These are phyloP conservation scores for Mortierella sp. DNA, from an alignment of 371 early-diverging fungal species.

Conservation along the genomic window DNA sequence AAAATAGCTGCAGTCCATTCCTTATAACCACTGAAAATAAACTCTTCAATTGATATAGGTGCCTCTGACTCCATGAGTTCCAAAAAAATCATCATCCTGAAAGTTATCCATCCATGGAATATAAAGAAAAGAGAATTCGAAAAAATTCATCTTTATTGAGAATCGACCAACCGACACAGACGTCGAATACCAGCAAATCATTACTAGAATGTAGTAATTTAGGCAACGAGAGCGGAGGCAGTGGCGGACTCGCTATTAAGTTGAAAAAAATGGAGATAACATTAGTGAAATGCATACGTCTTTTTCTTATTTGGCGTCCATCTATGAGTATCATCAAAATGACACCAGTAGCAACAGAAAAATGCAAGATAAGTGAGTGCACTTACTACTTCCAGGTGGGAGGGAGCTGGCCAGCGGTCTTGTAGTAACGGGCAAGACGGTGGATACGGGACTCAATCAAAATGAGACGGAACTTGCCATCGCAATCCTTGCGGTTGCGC, in stretches of 20 bases:
- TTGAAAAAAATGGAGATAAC: background rate
- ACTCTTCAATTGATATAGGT: background rate
- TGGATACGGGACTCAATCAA: slow-evolving; percentile 99
- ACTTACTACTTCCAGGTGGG: slow-evolving; percentile 99
- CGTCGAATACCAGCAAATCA: slow-evolving; percentile 10
- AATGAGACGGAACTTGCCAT: slow-evolving; percentile 99
- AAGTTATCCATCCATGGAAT: background rate
- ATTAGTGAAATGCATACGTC: no score
- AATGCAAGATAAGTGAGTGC: slow-evolving; percentile 20
- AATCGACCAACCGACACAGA: slow-evolving; percentile 31
- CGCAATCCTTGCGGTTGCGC: slow-evolving; percentile 99
- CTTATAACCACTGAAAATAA: background rate
- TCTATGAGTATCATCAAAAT: no score
- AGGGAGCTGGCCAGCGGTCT: slow-evolving; percentile 96
- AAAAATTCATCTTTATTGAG: slow-evolving; percentile 43
- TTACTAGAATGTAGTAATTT: slow-evolving; percentile 48
- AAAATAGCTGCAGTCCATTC: slow-evolving; percentile 2
- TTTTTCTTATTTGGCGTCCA: no score
- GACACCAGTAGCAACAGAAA: no score
- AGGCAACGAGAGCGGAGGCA: slow-evolving; percentile 86
- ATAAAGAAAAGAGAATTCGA: slow-evolving; percentile 7
- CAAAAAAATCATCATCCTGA: background rate
- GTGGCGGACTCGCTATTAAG: slow-evolving; percentile 82
- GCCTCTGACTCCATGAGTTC: slow-evolving; percentile 3
- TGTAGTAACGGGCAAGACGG: slow-evolving; percentile 99